Base-by-base conservation (phyloP, 2,329 filamentous ascomycete genomes). In the Colletotrichum tanaceti region DNA sequence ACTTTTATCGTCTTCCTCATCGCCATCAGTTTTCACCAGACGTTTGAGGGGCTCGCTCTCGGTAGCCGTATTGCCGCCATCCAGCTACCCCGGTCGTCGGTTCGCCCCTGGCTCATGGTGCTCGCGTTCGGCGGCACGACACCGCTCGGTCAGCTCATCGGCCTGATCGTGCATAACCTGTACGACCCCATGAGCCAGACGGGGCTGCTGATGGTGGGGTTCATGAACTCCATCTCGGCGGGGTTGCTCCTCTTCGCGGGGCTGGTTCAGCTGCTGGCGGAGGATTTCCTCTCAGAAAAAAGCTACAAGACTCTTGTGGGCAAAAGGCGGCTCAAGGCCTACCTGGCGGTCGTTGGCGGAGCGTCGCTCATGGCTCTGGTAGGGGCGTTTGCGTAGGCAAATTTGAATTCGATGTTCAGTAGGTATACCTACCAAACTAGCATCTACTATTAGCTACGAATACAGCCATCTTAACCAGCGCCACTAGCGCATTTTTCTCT, bases 161-260 rank as follows among this genome's bases (percentile, higher is more conserved):
- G 93, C 0, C 83, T 97, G 13, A 81, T 91, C 4, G 86, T 95
- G 22, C 92, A 96, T 78, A 89, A 89, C 43, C 81, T 96, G 71
- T 97, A 97, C 78, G 92, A 94, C 72, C 93, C 93, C 1, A 86
- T 88, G 73, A 93, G 91, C 73, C 87, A 93, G 75, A 87, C 89
- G 0, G 93, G 93, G 0, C 80, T 97, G 55, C 81, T 97, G 32
- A 91, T 95, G 81, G 93, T 97, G 6, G 93, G 93, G 9, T 88
- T 94, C 75, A 96, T 95, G 86, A 97, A 97, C 74, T 93, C 92
- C 46, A 91, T 97, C 59, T 94, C 91, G 11, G 90, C 91, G 58
- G 93, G 93, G 0, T 82, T 97, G 58, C 79, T 97, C 35, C 83
- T 97, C 4, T 97, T 95, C 76, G 93, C 93, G 0, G 93, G 92